Conservation (phyloP, 2,329 filamentous ascomycete genomes). For the Alternaria dauci region DNA sequence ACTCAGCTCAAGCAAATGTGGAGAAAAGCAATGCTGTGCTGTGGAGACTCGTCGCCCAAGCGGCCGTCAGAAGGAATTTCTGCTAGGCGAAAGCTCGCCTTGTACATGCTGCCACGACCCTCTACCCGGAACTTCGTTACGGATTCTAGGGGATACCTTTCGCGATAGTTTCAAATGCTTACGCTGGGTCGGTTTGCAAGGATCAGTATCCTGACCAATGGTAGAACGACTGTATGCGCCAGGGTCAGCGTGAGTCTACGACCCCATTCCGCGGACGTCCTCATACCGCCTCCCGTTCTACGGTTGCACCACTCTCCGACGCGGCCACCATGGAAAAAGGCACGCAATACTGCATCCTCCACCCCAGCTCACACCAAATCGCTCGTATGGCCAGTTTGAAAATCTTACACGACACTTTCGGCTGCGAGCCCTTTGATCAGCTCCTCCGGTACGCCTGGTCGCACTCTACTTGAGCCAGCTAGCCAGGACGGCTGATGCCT, state of each 20-base stretch:
- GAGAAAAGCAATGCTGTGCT: constrained; percentile 1
- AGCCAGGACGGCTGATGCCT: not conserved
- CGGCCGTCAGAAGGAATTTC: constrained; percentile 2
- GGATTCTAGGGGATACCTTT: not conserved
- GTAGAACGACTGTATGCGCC: not conserved
- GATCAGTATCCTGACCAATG: not conserved
- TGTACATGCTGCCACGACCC: constrained; percentile 3
- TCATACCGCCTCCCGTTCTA: not conserved
- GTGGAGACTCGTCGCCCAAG: not conserved
- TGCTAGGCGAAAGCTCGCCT: not conserved
- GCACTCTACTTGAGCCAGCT: not conserved
- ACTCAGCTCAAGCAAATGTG: constrained; percentile 1
- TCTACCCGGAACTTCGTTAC: not conserved
- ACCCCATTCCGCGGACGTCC: not conserved
- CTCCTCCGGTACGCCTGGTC: not conserved
- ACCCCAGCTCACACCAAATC: not conserved
- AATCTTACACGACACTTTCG: not conserved
- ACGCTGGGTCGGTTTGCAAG: not conserved
- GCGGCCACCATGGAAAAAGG: not conserved
- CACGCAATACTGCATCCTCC: not conserved
- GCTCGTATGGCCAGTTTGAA: not conserved
- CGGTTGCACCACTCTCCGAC: not conserved
- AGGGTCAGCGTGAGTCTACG: not conserved
- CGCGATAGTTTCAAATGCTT: not conserved
- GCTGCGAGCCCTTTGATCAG: constrained; percentile 2